Evolutionary conservation across 805 yeast genomes (phyloP), one percentile per base, ranked within the genome.

Genomic region (Jamesozyma spencerorum): DNA sequence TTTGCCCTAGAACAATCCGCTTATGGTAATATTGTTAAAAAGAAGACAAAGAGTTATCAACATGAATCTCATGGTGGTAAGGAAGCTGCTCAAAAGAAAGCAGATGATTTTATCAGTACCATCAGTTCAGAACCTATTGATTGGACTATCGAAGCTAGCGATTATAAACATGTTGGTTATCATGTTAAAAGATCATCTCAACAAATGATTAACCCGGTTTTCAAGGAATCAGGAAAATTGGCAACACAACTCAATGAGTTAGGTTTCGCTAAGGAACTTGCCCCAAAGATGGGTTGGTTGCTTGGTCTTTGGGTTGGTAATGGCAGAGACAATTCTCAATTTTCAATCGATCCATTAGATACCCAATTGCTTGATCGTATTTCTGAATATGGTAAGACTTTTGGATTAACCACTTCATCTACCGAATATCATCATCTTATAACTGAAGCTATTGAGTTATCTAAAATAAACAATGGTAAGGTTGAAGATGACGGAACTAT

Each of bases 141-240:
- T 20, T 70, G 74, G 75, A 59, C 58, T 33, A 43, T 66, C 36
- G 70, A 67, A 53, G 72, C 70, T 32, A 52, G 55, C 31, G 64
- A 67, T 47, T 50, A 53, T 36, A 37, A 46, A n/a, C 33, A 40
- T 12, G 33, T 69, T 18, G 49, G 49, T 19, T 24, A 35, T n/a
- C 7, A 44, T 34, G 66, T 65, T 35, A 57, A 58, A 28, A 45
- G 47, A 31, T 47, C 53, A 22, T 55, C 74, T 24, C 39, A 46
- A 34, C 72, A 67, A 56, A 36, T 59, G 13, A 52, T 58, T 40
- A 50, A 51, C 40, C 74, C 74, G 24, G 57, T 64, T 7, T 49
- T 31, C 6, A 15, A 31, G 12, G 34, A 31, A 17, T n/a, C 31
- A 29, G 14, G 31, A 29, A n/a, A 6, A 13, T 13, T n/a, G 31